Evolutionary conservation across 306 rosid species (phyloP).

Genomic region (Malus sylvestris): DNA sequence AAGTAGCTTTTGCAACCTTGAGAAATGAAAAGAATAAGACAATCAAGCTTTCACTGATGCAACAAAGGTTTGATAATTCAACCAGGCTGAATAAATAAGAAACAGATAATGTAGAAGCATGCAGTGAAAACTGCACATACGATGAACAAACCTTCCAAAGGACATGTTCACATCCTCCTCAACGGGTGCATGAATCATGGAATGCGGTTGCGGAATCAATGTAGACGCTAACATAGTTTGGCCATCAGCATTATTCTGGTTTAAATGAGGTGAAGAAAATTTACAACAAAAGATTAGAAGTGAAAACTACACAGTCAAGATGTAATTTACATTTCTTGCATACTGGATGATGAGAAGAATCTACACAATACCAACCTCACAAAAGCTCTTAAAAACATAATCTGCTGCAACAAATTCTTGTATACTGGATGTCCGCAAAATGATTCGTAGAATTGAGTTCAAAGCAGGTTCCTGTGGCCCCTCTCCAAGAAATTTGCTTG

Average conservation of each 20-base stretch:
- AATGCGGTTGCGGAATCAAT: constrained; percentile 81
- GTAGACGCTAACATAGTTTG: constrained; percentile 89
- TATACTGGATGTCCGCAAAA: constrained; percentile 74
- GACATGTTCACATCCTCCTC: constrained; percentile 93
- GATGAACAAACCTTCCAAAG: constrained; percentile 79
- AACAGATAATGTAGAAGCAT: background rate
- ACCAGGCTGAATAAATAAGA: background rate
- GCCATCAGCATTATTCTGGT: constrained; percentile 77
- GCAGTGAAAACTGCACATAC: constrained; percentile 11
- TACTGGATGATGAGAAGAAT: background rate
- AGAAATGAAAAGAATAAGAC: background rate
- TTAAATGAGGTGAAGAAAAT: constrained; percentile 14
- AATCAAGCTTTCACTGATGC: constrained; percentile 3
- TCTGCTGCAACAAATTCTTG: constrained; percentile 89
- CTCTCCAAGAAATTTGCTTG: constrained; percentile 82
- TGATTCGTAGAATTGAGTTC: constrained; percentile 74
- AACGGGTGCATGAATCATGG: constrained; percentile 52
- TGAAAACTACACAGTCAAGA: constrained; percentile 5
- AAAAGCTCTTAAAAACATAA: constrained; percentile 74
- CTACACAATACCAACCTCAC: constrained; percentile 61
- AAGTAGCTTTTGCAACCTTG: constrained; percentile 5
- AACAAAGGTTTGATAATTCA: background rate
- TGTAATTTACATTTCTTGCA: background rate
- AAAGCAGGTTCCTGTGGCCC: constrained; percentile 82
- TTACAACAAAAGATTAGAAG: background rate